Base-by-base conservation (phyloP, 371 early-diverging fungal genomes). In the Lichtheimia corymbifera region DNA sequence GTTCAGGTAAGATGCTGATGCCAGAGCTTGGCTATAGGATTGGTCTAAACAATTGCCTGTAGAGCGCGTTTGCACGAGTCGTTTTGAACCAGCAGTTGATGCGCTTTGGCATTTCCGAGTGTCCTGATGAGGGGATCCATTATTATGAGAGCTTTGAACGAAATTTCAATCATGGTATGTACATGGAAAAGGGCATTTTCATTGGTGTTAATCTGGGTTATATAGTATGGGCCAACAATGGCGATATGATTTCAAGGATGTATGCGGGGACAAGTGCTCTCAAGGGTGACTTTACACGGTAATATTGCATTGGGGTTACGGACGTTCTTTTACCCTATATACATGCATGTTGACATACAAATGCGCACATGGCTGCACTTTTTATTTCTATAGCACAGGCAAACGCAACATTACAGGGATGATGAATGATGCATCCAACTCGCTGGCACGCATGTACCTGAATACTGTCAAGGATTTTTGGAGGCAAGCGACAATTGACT, bases 61-160 rank as follows among this genome's bases (percentile, higher is more conserved):
- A 99, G 80, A 91, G 90, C 50, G 91, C 93, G 7, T 77, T 98
- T 60, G 95, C 93, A 6, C 82, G 94, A 17, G 72, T 76, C 30
- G 71, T 89, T 4, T 73, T 95, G 30, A 84, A 84, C 47, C 59
- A 79, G 27, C 91, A 93, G 67, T 65, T 93, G 22, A 86, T 87
- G 65, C 84, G 86, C 0, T 66, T 86, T 18, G 89, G 87, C 22
- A 86, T 88, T 15, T 74, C 84, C 0, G 79, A 84, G 24, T 83
- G 76, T 62, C 87, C 88, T 5, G 88, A 87, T 51, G 65, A 77
- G 62, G 88, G 87, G 20, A 71, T 88, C 51, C 74, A 74, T n/a
- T 78, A 78, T 9, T 84, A 87, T 54, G 81, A 75, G 30, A 64
- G 71, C 22, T 87, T 90, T 67, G 88, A 88, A 59, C 72, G 72